Evolutionary conservation across 108 stramenopile species (phyloP).

Genomic region (Fragilaria crotonensis): DNA sequence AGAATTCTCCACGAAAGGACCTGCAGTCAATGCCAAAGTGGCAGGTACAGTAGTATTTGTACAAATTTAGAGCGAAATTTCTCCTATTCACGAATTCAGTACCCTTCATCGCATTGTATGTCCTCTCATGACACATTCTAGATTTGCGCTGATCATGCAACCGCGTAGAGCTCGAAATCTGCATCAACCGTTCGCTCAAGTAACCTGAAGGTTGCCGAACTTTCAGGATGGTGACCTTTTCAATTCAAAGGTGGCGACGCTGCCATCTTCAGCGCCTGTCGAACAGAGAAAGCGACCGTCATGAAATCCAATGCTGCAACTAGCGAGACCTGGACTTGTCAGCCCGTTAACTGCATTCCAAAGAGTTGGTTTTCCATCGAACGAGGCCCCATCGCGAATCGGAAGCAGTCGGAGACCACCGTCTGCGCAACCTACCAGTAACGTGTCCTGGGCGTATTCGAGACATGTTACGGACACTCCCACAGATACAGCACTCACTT

Average conservation of each 20-base stretch:
- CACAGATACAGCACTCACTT: slow-evolving; percentile 36
- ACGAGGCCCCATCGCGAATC: slow-evolving; percentile 32
- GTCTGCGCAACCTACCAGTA: slow-evolving; percentile 54
- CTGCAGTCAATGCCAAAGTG: no score
- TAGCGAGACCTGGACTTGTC: slow-evolving; percentile 33
- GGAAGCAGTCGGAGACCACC: slow-evolving; percentile 55
- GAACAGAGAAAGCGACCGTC: slow-evolving; percentile 36
- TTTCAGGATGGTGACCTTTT: no score
- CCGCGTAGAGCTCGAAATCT: no score
- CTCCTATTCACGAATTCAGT: no score
- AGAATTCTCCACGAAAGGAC: no score
- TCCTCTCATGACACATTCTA: no score
- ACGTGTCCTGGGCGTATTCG: slow-evolving; percentile 27
- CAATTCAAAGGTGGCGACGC: slow-evolving; percentile 54
- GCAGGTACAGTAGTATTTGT: no score
- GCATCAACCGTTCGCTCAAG: no score
- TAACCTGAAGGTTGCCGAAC: no score
- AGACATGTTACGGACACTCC: slow-evolving; percentile 30
- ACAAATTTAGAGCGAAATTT: no score
- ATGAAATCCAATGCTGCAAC: slow-evolving; percentile 28
- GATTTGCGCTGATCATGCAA: no score
- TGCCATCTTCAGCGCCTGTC: slow-evolving; percentile 57
- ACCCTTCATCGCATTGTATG: no score
- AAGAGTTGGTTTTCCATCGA: slow-evolving; percentile 37
- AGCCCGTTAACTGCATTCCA: slow-evolving; percentile 48